phyloP scores from a whole-genome alignment of 305 asterid species.

The Fraxinus xanthoxyloides region DNA sequence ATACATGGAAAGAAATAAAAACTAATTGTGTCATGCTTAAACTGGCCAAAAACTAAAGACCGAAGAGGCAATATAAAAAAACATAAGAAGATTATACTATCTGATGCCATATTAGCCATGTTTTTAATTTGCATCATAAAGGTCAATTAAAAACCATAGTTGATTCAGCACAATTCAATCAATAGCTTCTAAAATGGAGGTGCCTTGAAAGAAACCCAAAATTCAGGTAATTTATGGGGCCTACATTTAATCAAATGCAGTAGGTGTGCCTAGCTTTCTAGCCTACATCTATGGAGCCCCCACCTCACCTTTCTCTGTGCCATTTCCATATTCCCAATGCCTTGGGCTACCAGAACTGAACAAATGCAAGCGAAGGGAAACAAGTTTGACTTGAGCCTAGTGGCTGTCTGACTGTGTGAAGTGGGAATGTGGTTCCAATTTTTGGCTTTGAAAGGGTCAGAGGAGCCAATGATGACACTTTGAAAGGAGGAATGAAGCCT shows the following conservation, averaged over 20 bases:
- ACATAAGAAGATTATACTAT: not conserved
- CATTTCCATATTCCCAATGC: not conserved
- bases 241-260: not conserved
- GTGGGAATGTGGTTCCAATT: conserved; percentile 30
- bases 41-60: conserved; percentile 8
- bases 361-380: not conserved
- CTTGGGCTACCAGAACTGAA: not conserved
- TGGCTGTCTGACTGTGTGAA: conserved; percentile 15
- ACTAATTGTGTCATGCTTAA: not conserved
- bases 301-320: not conserved
- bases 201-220: not conserved
- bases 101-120: conserved; percentile 7
- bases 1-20: conserved; percentile 2
- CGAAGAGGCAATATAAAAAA: not conserved
- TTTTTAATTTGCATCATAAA: conserved; percentile 1
- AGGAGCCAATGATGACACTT: conserved; percentile 33
- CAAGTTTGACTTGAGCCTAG: not conserved
- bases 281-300: not conserved
- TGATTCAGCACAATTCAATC: not conserved
- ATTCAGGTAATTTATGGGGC: not conserved
- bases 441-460: conserved; percentile 26
- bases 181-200: not conserved
- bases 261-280: not conserved
- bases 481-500: conserved; percentile 14
- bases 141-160: not conserved